Evolutionary conservation across 2,329 filamentous ascomycete genomes (phyloP), one percentile per base, ranked within the genome.

Genomic region (Trichophyton mentagrophytes): DNA sequence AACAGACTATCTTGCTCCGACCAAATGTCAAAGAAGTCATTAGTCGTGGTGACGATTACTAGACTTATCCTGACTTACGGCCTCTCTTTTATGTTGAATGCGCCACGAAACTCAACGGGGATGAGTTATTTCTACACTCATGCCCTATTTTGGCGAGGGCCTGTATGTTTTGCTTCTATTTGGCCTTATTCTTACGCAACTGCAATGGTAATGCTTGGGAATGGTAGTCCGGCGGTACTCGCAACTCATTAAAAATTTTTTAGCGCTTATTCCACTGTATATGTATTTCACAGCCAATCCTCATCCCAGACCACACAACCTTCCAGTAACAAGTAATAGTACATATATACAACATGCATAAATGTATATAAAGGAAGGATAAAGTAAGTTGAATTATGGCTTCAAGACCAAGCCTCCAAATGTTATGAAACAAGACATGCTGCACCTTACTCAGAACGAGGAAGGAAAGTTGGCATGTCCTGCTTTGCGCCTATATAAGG

Each of bases 1-100:
- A 15, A 25, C 17, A 89, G 86, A 89, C 88, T 38, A 87, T 91
- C 67, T 74, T 92, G 65, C 82, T 92, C 64, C 81, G 87, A 68
- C 88, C 87, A 60, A 90, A 80, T 62, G 86, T 90, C 60, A 95
- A 95, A 80, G 89, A 95, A 78, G 85, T 95, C 66, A 86, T 95
- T 68, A 91, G 87, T 73, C 84, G 89, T 64, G 89, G 89, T 65
- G 88, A 93, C 60, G 89, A 95, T 72, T 95, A 89, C 72, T 95
- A 82, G 20, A n/a, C 3, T 11, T 55, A 25, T n/a, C 1, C 38
- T 33, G 15, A 55, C 20, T 36, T 36, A 55, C 51, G 51, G 51
- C 30, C 30, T 36, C 27, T 30, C 27, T 30, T 30, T 7, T 13
- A 30, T 11, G 49, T 25, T 27, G 46, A 20, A 49, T 22, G 17